Conservation (phyloP, 208 protist genomes). For the Trypanosoma boissoni region DNA sequence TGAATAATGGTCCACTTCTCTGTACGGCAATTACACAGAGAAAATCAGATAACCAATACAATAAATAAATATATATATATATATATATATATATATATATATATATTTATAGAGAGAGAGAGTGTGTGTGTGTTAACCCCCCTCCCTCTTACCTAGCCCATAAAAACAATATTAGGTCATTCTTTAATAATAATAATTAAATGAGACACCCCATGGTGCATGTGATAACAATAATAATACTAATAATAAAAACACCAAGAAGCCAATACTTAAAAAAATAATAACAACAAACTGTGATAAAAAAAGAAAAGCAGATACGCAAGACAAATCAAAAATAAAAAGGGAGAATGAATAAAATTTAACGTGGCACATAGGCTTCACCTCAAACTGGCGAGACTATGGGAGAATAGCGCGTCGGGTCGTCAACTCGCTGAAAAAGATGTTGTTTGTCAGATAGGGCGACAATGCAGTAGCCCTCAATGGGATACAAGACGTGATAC, state of each 20-base stretch:
- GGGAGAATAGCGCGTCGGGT: slow-evolving; percentile 25
- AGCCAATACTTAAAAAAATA: no score
- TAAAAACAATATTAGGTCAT: no score
- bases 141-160: no score
- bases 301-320: no score
- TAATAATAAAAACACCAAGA: no score
- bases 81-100: slow-evolving; percentile 2
- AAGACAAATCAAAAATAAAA: background rate
- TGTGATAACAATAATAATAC: no score
- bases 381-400: slow-evolving; percentile 11
- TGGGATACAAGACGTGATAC: slow-evolving; percentile 45
- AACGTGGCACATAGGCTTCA: background rate
- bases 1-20: no score
- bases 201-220: no score
- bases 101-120: slow-evolving; percentile 7
- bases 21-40: no score
- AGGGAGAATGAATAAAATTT: background rate
- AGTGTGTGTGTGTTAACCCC: no score
- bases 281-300: slow-evolving; percentile 19
- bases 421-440: slow-evolving; percentile 37
- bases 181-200: no score
- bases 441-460: slow-evolving; percentile 9
- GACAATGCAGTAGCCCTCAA: slow-evolving; percentile 37
- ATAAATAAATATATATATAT: slow-evolving; percentile 6
- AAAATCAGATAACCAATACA: no score